Evolutionary conservation across 352 stramenopile species (phyloP).

Genomic region (Labyrinthula sp.): DNA sequence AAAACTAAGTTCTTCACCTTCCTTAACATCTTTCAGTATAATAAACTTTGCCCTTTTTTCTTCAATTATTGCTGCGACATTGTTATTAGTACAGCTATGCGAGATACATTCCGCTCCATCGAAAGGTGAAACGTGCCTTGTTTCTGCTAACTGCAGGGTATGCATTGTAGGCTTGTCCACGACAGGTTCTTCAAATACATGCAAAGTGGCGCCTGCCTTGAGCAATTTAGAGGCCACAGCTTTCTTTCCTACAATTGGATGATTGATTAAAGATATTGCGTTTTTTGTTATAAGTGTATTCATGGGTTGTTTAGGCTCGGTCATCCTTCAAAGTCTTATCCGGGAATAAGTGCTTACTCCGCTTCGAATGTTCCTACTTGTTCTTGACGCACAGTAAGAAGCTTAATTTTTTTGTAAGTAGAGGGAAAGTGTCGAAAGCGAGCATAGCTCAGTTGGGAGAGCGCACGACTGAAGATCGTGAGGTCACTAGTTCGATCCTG

Average conservation of each 20-base stretch:
- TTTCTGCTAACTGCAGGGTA: slow-evolving; percentile 48
- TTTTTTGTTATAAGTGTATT: slow-evolving; percentile 12
- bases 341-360: too few relatives aligned
- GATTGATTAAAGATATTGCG: slow-evolving; percentile 8
- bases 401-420: too few relatives aligned
- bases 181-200: slow-evolving; percentile 18
- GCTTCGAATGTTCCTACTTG: too few relatives aligned
- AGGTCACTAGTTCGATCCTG: too few relatives aligned
- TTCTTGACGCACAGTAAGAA: too few relatives aligned
- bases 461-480: too few relatives aligned
- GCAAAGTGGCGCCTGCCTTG: slow-evolving; percentile 4
- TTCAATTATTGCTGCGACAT: slow-evolving; percentile 50
- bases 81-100: slow-evolving; percentile 54
- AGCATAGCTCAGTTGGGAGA: too few relatives aligned
- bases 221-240: slow-evolving; percentile 9
- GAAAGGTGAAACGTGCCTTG: slow-evolving; percentile 56
- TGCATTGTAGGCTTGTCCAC: slow-evolving; percentile 18
- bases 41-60: slow-evolving; percentile 52
- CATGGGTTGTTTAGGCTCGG: too few relatives aligned
- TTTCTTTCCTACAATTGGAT: slow-evolving; percentile 9
- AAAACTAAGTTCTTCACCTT: slow-evolving; percentile 49
- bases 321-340: too few relatives aligned
- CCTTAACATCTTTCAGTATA: slow-evolving; percentile 45
- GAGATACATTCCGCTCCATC: slow-evolving; percentile 59
- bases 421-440: too few relatives aligned